phyloP scores from a whole-genome alignment of 805 yeast species.

The Candida vartiovaarae region DNA sequence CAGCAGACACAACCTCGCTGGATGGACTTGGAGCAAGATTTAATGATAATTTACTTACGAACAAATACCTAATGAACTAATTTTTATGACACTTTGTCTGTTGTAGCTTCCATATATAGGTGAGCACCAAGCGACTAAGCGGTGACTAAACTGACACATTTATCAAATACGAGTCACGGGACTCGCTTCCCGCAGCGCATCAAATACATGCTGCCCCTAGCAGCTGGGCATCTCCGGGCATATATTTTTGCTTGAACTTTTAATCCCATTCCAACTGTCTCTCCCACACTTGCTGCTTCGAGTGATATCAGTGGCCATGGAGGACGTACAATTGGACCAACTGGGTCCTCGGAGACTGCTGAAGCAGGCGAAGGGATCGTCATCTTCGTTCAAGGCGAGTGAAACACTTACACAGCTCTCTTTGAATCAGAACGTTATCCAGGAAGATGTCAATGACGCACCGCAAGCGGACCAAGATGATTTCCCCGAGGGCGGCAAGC shows the following conservation, averaged over 20 bases:
- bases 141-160: too few relatives aligned
- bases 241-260: background rate
- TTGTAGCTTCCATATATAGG: too few relatives aligned
- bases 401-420: background rate
- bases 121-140: too few relatives aligned
- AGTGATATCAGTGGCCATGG: background rate
- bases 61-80: background rate
- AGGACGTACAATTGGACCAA: background rate
- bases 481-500: constrained; percentile 43
- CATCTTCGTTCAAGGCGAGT: background rate
- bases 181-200: background rate
- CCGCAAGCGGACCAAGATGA: constrained; percentile 19
- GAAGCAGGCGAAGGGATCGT: background rate
- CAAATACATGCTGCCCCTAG: background rate
- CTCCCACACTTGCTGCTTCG: background rate
- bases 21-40: constrained; percentile 15
- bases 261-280: background rate
- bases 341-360: background rate
- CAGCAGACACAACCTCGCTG: constrained; percentile 30
- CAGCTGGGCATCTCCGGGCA: background rate
- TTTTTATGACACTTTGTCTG: too few relatives aligned
- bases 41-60: background rate
- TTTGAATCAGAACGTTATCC: background rate
- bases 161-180: too few relatives aligned
- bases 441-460: background rate